A percentile compares a stretch with the other conserved stretches of the same genome.
These are phyloP conservation scores for Sequoia sempervirens DNA, from an alignment of 75 land plant genomes.

Conservation along the genomic window DNA sequence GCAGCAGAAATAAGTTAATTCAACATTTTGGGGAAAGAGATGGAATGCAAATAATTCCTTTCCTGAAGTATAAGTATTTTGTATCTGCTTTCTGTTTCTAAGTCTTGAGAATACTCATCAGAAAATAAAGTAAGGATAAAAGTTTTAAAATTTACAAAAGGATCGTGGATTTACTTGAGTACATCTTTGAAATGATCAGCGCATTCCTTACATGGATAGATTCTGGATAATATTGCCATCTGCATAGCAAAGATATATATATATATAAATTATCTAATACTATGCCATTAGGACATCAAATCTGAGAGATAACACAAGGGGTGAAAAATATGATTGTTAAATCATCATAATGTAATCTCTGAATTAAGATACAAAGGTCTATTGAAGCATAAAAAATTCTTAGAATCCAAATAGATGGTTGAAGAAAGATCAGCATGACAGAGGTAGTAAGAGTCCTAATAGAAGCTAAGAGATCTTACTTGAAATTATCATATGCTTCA, in stretches of 20 bases:
- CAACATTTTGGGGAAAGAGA: not conserved
- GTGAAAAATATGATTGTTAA: not conserved
- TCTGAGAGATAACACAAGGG: not conserved
- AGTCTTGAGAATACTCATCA: not conserved
- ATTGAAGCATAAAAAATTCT: not conserved
- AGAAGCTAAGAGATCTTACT: not conserved
- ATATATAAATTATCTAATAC: not conserved
- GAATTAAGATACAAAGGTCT: not conserved
- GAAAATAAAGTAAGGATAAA: not conserved
- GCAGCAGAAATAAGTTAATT: not conserved
- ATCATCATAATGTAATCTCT: not conserved
- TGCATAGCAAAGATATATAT: conserved; percentile 26
- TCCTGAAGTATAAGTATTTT: not conserved
- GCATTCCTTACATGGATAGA: conserved; percentile 95
- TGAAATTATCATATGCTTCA: not conserved
- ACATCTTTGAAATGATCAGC: conserved; percentile 92
- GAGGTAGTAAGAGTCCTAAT: not conserved
- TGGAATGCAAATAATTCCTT: not conserved
- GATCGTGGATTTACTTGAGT: conserved; percentile 51
- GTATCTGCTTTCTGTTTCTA: not conserved
- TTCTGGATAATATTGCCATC: conserved; percentile 90
- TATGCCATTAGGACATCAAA: not conserved
- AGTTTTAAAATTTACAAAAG: not conserved
- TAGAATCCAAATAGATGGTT: not conserved
- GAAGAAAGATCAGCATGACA: not conserved